phyloP scores from a whole-genome alignment of 2,329 filamentous ascomycete genomes.

The Cylindrodendrum hubeiense region DNA sequence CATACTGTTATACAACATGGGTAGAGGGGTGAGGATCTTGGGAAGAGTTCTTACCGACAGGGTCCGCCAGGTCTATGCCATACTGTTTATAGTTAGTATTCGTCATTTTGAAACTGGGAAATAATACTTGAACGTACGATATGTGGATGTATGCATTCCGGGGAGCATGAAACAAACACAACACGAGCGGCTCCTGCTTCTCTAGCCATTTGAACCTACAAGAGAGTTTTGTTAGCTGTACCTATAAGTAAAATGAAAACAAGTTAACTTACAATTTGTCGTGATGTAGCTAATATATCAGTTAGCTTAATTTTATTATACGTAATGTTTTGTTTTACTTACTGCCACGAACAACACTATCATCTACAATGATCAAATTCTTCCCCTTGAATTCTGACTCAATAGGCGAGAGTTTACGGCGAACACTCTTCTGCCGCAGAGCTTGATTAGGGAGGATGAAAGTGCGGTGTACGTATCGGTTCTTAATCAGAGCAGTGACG shows the following conservation, averaged over 20 bases:
- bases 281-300: too few relatives aligned
- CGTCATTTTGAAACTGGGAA: not conserved
- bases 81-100: conserved; percentile 46
- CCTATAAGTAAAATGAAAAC: too few relatives aligned
- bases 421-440: conserved; percentile 85
- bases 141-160: conserved; percentile 86
- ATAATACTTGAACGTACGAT: conserved; percentile 71
- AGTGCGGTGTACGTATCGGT: conserved; percentile 88
- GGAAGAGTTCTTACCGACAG: conserved; percentile 42
- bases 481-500: conserved; percentile 88
- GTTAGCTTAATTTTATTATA: too few relatives aligned
- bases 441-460: conserved; percentile 84
- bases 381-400: conserved; percentile 85
- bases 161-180: conserved; percentile 85
- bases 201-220: conserved; percentile 74
- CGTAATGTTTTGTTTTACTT: conserved; percentile 78
- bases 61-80: conserved; percentile 62
- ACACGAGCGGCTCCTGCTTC: conserved; percentile 87
- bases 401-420: conserved; percentile 90
- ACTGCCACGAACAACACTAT: conserved; percentile 84
- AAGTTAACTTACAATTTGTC: too few relatives aligned
- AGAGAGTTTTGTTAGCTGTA: too few relatives aligned
- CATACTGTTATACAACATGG: not conserved
- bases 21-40: too few relatives aligned
- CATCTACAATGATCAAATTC: conserved; percentile 87